Conservation (phyloP, 306 rosid genomes). For the Quercus gilva region DNA sequence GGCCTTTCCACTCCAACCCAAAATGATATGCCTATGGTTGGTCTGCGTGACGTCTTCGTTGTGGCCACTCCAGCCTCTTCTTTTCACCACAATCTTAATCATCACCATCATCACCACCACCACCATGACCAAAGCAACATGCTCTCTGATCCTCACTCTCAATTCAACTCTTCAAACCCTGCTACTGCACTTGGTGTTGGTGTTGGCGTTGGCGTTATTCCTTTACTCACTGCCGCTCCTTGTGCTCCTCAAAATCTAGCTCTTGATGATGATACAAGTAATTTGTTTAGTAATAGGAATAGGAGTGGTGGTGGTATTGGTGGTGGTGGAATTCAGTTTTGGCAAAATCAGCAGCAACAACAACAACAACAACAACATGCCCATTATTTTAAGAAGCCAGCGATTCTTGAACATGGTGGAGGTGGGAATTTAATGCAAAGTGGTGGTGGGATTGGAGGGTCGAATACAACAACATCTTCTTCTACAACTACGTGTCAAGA, state of each 20-base stretch:
- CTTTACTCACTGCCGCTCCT: constrained; percentile 59
- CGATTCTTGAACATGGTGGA: constrained; percentile 30
- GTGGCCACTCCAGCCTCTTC: constrained; percentile 64
- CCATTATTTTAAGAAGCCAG: constrained; percentile 54
- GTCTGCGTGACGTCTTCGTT: constrained; percentile 68
- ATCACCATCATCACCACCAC: constrained; percentile 29
- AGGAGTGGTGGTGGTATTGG: constrained; percentile 3
- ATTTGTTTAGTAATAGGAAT: constrained; percentile 15
- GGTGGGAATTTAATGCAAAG: constrained; percentile 31
- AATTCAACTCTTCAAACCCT: constrained; percentile 42
- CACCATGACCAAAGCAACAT: constrained; percentile 16
- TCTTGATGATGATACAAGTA: constrained; percentile 4
- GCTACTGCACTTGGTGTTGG: constrained; percentile 80
- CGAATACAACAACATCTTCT: constrained; percentile 30
- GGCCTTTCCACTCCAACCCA: constrained; percentile 23
- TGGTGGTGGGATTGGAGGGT: constrained; percentile 23
- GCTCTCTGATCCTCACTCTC: constrained; percentile 47
- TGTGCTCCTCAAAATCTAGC: constrained; percentile 28
- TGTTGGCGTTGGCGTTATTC: constrained; percentile 75
- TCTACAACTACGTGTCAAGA: constrained; percentile 68
- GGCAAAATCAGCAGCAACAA: constrained; percentile 54
- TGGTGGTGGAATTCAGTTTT: constrained; percentile 69
- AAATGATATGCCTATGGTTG: constrained; percentile 74
- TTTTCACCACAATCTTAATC: constrained; percentile 35
- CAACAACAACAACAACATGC: constrained; percentile 13